Percentiles rank a stretch among this genome's conserved stretches.
Evolutionary conservation across 2,329 filamentous ascomycete genomes (phyloP).

Genomic region (Paracoccidioides lutzii): DNA sequence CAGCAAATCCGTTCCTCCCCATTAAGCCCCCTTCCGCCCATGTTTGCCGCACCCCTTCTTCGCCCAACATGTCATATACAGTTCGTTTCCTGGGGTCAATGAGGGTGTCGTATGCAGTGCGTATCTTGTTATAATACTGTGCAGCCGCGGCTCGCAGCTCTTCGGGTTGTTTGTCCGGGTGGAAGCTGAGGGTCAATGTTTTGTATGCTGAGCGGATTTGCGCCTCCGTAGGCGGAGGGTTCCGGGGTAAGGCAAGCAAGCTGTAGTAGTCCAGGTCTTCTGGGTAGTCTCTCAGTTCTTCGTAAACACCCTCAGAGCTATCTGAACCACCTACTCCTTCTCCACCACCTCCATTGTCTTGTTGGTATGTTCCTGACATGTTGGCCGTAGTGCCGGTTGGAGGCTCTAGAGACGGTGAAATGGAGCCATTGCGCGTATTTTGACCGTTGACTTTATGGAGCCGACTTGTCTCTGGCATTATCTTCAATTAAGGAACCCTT

Average conservation of each 20-base stretch:
- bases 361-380: not conserved
- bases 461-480: not conserved
- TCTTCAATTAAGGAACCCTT: not conserved
- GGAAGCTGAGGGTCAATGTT: constrained; percentile 31
- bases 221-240: constrained; percentile 28
- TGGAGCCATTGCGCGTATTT: not conserved
- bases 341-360: not conserved
- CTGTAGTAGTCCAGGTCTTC: constrained; percentile 28
- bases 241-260: constrained; percentile 27
- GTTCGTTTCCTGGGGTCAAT: constrained; percentile 29
- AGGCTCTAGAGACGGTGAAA: not conserved
- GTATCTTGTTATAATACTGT: constrained; percentile 27
- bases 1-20: constrained; percentile 20
- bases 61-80: constrained; percentile 33
- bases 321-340: not conserved
- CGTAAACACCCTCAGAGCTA: constrained; percentile 6
- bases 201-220: constrained; percentile 34
- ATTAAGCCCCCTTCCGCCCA: constrained; percentile 24
- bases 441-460: not conserved
- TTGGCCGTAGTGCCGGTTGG: not conserved
- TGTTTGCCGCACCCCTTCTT: constrained; percentile 28
- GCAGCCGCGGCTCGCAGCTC: constrained; percentile 26
- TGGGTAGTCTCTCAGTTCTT: constrained; percentile 6
- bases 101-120: constrained; percentile 31
- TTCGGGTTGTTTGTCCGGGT: constrained; percentile 34